Evolutionary conservation across 2,329 filamentous ascomycete species (phyloP).

Genomic region (Penicillium hordei): DNA sequence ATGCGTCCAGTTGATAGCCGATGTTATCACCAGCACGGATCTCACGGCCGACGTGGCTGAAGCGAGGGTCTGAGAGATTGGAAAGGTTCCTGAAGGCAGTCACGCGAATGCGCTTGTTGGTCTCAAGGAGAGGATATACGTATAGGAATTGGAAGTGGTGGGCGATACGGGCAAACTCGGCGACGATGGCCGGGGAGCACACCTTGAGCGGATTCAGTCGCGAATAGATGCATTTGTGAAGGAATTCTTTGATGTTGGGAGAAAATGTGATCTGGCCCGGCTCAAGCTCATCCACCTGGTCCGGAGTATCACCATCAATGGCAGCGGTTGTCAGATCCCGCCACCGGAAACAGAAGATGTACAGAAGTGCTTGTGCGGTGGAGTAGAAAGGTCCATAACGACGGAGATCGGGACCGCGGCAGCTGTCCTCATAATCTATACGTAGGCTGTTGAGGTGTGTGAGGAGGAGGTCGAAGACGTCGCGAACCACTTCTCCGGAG

Average conservation of each 20-base stretch:
- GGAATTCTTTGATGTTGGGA: slow-evolving; percentile 67
- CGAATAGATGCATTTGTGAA: slow-evolving; percentile 78
- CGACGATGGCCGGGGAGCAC: slow-evolving; percentile 84
- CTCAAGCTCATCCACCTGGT: slow-evolving; percentile 55
- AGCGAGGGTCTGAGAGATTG: slow-evolving; percentile 39
- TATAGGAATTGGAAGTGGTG: slow-evolving; percentile 86
- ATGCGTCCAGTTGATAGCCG: slow-evolving; percentile 83
- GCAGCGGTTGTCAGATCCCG: slow-evolving; percentile 72
- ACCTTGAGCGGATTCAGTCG: slow-evolving; percentile 94
- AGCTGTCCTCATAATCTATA: slow-evolving; percentile 68
- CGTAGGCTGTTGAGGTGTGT: slow-evolving; percentile 74
- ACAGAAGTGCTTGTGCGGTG: slow-evolving; percentile 82
- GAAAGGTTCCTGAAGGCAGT: slow-evolving; percentile 59
- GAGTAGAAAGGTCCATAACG: slow-evolving; percentile 84
- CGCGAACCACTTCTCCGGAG: slow-evolving; percentile 70
- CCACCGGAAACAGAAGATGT: slow-evolving; percentile 98
- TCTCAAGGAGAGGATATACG: slow-evolving; percentile 81
- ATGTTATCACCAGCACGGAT: slow-evolving; percentile 66
- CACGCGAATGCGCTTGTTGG: slow-evolving; percentile 85
- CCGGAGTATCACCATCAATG: slow-evolving; percentile 54
- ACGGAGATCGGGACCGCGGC: slow-evolving; percentile 79
- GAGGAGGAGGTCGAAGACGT: slow-evolving; percentile 77
- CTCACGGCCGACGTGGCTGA: slow-evolving; percentile 53
- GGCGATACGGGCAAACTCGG: slow-evolving; percentile 85
- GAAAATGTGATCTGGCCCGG: slow-evolving; percentile 76